Conservation (phyloP, 805 yeast genomes). For the Clavispora phyllophila region DNA sequence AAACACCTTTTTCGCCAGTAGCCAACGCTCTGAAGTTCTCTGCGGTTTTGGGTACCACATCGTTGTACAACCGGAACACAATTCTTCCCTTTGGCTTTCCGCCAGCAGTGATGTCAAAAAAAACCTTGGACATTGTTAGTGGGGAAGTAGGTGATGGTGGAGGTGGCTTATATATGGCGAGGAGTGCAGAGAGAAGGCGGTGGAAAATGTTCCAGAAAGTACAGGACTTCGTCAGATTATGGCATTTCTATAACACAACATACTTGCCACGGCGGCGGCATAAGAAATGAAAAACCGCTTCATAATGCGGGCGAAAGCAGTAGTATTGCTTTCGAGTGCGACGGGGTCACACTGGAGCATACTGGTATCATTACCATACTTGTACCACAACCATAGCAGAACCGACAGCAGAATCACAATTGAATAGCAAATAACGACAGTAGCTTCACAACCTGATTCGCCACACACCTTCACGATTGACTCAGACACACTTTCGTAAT, state of each 20-base stretch:
- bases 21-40: conserved; percentile 86
- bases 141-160: neutral
- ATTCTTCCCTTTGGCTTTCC: conserved; percentile 68
- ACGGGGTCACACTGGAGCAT: no score
- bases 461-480: no score
- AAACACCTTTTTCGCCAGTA: conserved; percentile 76
- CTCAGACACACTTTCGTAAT: no score
- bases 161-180: neutral
- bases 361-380: no score
- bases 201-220: neutral
- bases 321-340: no score
- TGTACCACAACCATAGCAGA: no score
- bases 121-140: conserved; percentile 42
- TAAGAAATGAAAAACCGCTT: neutral
- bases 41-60: conserved; percentile 80
- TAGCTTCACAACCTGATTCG: no score
- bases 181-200: conserved; percentile 1
- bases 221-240: neutral
- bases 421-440: no score
- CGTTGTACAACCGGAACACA: conserved; percentile 67
- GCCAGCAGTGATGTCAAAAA: conserved; percentile 74
- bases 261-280: neutral
- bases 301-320: no score
- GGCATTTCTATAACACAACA: neutral
- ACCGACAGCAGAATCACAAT: no score